Conservation (phyloP, 257 asterid genomes). For the Primulina eburnea region DNA sequence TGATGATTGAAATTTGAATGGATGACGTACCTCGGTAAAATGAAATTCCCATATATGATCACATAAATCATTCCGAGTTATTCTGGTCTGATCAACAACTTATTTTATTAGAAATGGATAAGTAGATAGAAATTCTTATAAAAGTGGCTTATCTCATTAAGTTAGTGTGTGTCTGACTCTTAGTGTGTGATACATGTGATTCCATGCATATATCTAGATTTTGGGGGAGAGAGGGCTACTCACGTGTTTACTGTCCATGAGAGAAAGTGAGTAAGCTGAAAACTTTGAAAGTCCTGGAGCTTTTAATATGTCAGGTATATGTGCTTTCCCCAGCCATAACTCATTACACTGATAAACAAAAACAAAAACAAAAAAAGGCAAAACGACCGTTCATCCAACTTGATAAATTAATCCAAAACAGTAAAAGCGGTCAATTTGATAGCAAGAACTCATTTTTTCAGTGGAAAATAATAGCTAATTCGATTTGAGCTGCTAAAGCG, state of each 20-base stretch:
- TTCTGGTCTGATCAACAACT: conserved; percentile 53
- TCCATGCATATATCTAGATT: background rate
- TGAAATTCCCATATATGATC: conserved; percentile 80
- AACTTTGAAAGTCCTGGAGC: conserved; percentile 49
- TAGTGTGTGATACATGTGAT: background rate
- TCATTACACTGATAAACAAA: conserved; percentile 51
- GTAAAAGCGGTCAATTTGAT: no score
- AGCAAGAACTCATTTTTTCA: no score
- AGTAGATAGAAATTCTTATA: background rate
- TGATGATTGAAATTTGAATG: background rate
- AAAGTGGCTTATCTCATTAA: conserved; percentile 3
- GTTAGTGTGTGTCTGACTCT: background rate
- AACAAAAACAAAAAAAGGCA: conserved; percentile 1
- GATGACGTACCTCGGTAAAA: conserved; percentile 54
- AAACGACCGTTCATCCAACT: background rate
- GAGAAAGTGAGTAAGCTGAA: conserved; percentile 54
- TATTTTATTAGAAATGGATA: conserved; percentile 22
- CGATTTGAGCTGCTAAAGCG: no score
- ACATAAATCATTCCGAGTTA: conserved; percentile 63
- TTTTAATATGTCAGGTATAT: conserved; percentile 66
- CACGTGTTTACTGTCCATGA: conserved; percentile 71
- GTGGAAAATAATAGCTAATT: no score
- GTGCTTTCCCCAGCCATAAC: conserved; percentile 75
- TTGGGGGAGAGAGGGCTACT: conserved; percentile 24
- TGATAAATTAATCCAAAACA: no score